Evolutionary conservation across 2,329 filamentous ascomycete species (phyloP), one percentile per base, ranked within the genome.

Genomic region (Aspergillus sp.): DNA sequence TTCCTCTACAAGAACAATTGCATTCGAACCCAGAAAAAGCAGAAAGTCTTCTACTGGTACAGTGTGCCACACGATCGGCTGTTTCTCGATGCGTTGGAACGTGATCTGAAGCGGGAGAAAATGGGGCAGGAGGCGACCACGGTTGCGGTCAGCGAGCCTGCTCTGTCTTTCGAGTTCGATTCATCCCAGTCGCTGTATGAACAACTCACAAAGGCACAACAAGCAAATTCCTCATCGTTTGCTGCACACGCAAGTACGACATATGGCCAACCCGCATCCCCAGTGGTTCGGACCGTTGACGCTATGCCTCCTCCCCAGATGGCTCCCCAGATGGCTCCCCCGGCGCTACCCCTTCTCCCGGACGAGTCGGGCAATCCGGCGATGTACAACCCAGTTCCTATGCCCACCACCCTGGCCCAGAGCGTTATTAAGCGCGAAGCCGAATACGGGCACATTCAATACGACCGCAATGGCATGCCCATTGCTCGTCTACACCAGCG

Each of bases 1-100:
- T 99, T 98, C 77, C 84, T 99, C 48, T 99, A 99, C 87, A 99
- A 99, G 86, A 99, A 99, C 86, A 99, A 99, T 83, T 99, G 95
- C 85, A 99, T 99, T 70, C 89, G 95, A 70, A 99, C 95, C 39
- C 95, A 99, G 80, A 99, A 99, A 88, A 99, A 99, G 85, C 95
- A 99, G 76, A 99, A 99, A 84, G 95, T 99, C 67, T 99, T 99
- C 75, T 99, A 98, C 82, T 99, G 95, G 95, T 99, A 98, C 81
- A 97, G 93, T 81, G 95, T 99, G 51, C 95, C 95, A 1, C 95
- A 99, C 77, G 95, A 99, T 79, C 88, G 95, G 57, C 87, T 99
- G 54, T 99, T 99, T 81, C 88, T 99, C 68, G 95, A 99, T 81
- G 95, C 95, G 41, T 83, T 99, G 70, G 95, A 99, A 84, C 90